A percentile compares a stretch with the other conserved stretches of the same genome.
Conservation (phyloP, 1,284 basidiomycete genomes). For the Caloboletus firmus region DNA sequence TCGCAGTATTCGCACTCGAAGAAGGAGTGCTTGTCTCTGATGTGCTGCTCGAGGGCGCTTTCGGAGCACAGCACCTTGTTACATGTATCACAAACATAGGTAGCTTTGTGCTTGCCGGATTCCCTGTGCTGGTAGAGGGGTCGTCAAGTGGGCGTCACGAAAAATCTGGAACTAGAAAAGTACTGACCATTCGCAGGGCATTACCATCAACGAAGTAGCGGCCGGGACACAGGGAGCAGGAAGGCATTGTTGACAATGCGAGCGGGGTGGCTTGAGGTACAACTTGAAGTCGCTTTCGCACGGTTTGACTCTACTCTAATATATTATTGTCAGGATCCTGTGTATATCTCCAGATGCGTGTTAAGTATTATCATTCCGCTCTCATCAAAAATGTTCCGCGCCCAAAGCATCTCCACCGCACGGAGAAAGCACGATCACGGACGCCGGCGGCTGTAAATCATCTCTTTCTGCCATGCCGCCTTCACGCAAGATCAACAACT, state of each 20-base stretch:
- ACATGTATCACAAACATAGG: conserved; percentile 15
- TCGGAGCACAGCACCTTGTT: not conserved
- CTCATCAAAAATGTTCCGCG: too few relatives aligned
- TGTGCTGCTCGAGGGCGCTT: conserved; percentile 16
- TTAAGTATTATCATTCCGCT: too few relatives aligned
- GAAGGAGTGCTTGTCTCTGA: conserved; percentile 10
- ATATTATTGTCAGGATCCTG: too few relatives aligned
- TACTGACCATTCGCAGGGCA: conserved; percentile 21
- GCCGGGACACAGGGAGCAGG: conserved; percentile 17
- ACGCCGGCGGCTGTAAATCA: too few relatives aligned
- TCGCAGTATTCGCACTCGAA: conserved; percentile 21
- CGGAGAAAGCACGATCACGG: too few relatives aligned
- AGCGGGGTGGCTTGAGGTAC: not conserved
- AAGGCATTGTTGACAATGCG: conserved; percentile 14
- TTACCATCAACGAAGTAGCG: conserved; percentile 15
- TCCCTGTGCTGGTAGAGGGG: conserved; percentile 17
- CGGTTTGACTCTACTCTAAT: conserved; percentile 7
- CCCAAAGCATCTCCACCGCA: too few relatives aligned
- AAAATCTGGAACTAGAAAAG: not conserved
- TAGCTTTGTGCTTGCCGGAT: conserved; percentile 8
- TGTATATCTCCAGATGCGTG: too few relatives aligned
- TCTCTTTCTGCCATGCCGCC: too few relatives aligned
- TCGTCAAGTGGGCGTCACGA: not conserved
- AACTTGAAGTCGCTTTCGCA: not conserved
- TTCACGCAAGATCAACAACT: too few relatives aligned